Evolutionary conservation across 176 grass and related monocot genomes (phyloP), one percentile per base, ranked within the genome.

Genomic region (Pontederia paniculata): DNA sequence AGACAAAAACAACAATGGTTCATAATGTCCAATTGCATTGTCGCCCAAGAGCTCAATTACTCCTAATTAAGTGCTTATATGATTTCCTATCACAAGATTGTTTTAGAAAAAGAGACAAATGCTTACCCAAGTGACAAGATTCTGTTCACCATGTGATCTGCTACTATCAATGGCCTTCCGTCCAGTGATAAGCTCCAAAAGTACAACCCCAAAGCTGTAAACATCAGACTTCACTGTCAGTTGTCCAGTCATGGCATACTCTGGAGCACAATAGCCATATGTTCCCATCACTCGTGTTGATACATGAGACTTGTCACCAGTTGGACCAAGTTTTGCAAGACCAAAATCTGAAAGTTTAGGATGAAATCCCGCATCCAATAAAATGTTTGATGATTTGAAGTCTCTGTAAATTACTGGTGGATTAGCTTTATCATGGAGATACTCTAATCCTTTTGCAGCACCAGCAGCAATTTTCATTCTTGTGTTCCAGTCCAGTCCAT

Each of bases 381-480:
- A 46, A 21, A 62, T 62, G 21, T 62, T 62, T 37, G 59, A 62
- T 9, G 59, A 62, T 62, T 62, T 62, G 59, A 62, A 62, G 15
- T 62, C 59, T 10, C 59, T 62, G 12, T 62, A 62, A 62, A 62
- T 62, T 12, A 62, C 59, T 62, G 59, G 59, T 12, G 59, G 59
- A 44, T 12, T 62, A 46, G 59, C 59, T 62, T 62, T 62, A 62
- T 62, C 59, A 62, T 62, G 59, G n/a, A 62, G 59, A 62, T 62
- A 62, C 17, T 62, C 59, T 41, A 62, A 45, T 12, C 60, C 60
- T 20, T 63, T 63, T 12, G 60, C 60, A 47, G 60, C 60, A 48
- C 60, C 60, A 47, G 60, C 60, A 48, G 60, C 60, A 48, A 63
- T 63, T 63, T 63, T 63, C 60, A 63, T 63, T 45, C 60, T 63